These are phyloP conservation scores for Ophiorrhiza pumila DNA, from an alignment of 257 asterid species.

Conservation along the genomic window DNA sequence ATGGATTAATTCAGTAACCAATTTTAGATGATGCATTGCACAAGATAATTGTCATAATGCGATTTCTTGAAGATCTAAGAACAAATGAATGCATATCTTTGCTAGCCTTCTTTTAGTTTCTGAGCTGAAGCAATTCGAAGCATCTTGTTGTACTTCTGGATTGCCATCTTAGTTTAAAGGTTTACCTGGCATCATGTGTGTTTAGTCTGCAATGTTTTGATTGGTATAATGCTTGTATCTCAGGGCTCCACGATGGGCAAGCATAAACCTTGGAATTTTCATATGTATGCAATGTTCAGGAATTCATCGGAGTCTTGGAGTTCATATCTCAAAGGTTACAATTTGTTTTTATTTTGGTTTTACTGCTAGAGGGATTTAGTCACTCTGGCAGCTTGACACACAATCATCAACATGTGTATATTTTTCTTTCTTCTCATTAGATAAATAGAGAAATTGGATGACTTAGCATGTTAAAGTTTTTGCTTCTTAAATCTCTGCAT, in stretches of 20 bases:
- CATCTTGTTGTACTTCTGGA: background rate
- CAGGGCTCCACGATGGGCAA: conserved; percentile 98
- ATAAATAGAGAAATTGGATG: background rate
- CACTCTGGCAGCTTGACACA: background rate
- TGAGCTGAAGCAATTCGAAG: background rate
- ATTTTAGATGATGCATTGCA: conserved; percentile 9
- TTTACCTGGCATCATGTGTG: background rate
- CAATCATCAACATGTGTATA: background rate
- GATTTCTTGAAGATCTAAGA: background rate
- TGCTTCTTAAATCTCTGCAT: background rate
- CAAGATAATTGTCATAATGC: background rate
- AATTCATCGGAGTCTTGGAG: conserved; percentile 89
- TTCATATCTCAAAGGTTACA: conserved; percentile 83
- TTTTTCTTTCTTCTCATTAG: background rate
- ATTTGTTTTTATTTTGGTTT: conserved; percentile 8
- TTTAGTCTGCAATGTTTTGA: background rate
- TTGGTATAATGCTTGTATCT: conserved; percentile 5
- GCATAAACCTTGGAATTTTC: conserved; percentile 86
- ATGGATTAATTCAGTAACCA: conserved; percentile 18
- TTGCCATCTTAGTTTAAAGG: background rate
- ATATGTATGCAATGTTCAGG: conserved; percentile 95
- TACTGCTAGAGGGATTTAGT: background rate
- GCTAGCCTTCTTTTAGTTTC: background rate
- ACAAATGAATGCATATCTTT: background rate
- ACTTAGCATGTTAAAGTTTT: background rate